Conservation (phyloP, 352 stramenopile genomes). For the Elongisporangium anandrum region DNA sequence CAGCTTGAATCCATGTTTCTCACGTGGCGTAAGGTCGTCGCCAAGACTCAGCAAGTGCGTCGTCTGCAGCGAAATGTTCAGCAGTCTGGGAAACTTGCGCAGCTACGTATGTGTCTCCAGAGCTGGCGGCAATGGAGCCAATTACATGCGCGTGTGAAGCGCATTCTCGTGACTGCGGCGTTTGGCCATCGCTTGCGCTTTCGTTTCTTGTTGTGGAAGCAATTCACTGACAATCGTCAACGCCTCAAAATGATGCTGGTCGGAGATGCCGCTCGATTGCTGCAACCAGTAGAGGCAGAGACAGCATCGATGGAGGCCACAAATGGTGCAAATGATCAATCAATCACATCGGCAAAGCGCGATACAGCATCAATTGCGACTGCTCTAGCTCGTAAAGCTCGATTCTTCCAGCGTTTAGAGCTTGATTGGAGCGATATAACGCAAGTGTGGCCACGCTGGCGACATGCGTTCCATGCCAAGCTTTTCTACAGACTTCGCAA, state of each 20-base stretch:
- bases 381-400: slow-evolving; percentile 29
- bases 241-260: slow-evolving; percentile 18
- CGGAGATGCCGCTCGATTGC: background rate
- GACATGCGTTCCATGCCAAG: slow-evolving; percentile 50
- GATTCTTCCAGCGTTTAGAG: slow-evolving; percentile 42
- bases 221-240: slow-evolving; percentile 23
- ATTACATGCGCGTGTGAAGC: slow-evolving; percentile 21
- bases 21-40: slow-evolving; percentile 33
- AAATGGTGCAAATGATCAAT: background rate
- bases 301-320: background rate
- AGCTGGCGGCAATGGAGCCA: slow-evolving; percentile 31
- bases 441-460: slow-evolving; percentile 48
- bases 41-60: slow-evolving; percentile 15
- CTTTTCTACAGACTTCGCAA: slow-evolving; percentile 53
- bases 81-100: slow-evolving; percentile 5
- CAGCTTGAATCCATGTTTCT: slow-evolving; percentile 25
- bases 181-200: slow-evolving; percentile 32
- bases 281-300: slow-evolving; percentile 6
- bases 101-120: slow-evolving; percentile 14
- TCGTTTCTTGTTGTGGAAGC: slow-evolving; percentile 49
- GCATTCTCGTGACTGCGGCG: slow-evolving; percentile 31
- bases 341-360: background rate
- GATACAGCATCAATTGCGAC: slow-evolving; percentile 6
- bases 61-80: slow-evolving; percentile 12
- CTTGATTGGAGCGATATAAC: slow-evolving; percentile 29